Base-by-base conservation (phyloP, 2,329 filamentous ascomycete genomes). In the Penicillium sp. region DNA sequence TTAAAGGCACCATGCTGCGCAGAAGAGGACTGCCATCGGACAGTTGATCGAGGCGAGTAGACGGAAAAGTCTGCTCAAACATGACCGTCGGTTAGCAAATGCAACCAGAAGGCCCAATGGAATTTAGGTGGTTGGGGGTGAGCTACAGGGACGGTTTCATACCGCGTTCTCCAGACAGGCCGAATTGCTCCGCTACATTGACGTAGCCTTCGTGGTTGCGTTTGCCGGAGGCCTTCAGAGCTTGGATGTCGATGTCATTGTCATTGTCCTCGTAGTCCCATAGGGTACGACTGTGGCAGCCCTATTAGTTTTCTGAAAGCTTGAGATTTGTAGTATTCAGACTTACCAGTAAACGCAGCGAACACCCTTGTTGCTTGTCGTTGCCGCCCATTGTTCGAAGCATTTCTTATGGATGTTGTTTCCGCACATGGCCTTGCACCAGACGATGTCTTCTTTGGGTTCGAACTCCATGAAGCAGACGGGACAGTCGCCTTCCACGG, bases 381-480 rank as follows among this genome's bases (percentile, higher is more conserved):
- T 71, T 11, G 66, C 64, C 10, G 69, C 71, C 82, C 82, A 85
- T 53, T 78, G 73, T 48, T 79, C 66, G 64, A 85, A 84, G 58
- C 82, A 85, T 1, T 66, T 61, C 52, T 77, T 76, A 64, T 85
- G 82, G n/a, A 85, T 69, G 59, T 85, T 85, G 66, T 86, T 84
- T 16, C 83, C 83, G 58, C 84, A 87, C 2, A 79, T 74, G 0
- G 78, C 77, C 61, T 79, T 79, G 68, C 84, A 86, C 76, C 81
- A 86, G 9, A 82, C 68, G 6, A 78, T 75, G 4, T 78, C 70
- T 10, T 73, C 73, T 3, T 64, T 64, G 1, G 74, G 64, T 24
- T 78, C 72, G 46, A 83, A 77, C 45, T 81, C 78, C 69, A 78
- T 79, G 63, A 81, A 82, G 66, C 84, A 86, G 55, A 86, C 82